Evolutionary conservation across 2,329 filamentous ascomycete genomes (phyloP).

Genomic region (Claviceps purpurea): DNA sequence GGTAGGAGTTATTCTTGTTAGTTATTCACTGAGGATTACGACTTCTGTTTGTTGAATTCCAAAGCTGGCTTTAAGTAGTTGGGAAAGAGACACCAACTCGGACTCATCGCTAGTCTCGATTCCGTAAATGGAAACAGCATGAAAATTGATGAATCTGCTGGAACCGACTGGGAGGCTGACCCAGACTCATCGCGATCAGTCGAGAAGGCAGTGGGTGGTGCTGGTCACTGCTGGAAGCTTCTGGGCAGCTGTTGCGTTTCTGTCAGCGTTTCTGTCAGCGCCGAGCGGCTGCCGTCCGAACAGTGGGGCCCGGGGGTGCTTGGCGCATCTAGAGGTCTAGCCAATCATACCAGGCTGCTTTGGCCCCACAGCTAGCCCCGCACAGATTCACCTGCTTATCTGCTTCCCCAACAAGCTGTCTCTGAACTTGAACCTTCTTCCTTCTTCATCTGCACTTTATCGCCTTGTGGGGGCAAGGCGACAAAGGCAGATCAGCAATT

Average conservation of each 20-base stretch:
- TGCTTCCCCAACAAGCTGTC: too few relatives aligned
- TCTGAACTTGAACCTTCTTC: too few relatives aligned
- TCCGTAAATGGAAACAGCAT: neutral
- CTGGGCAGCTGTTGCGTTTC: slow-evolving; percentile 13
- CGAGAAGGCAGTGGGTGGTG: neutral
- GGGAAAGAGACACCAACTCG: neutral
- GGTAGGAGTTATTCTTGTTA: neutral
- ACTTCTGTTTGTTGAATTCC: neutral
- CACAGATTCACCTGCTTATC: too few relatives aligned
- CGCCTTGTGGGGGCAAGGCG: too few relatives aligned
- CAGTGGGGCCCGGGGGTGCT: too few relatives aligned
- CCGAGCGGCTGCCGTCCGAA: too few relatives aligned
- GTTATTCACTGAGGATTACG: neutral
- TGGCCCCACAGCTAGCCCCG: too few relatives aligned
- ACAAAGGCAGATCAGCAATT: too few relatives aligned
- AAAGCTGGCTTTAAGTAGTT: neutral
- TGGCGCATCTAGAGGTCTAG: too few relatives aligned
- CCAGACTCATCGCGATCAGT: neutral
- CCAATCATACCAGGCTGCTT: too few relatives aligned
- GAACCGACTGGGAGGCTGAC: slow-evolving; percentile 10
- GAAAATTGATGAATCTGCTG: slow-evolving; percentile 8
- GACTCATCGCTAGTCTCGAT: neutral
- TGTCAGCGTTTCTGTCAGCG: neutral
- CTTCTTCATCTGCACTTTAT: too few relatives aligned
- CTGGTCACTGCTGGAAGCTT: slow-evolving; percentile 9